These are phyloP conservation scores for Verticillium zaregamsianum DNA, from an alignment of 2,329 filamentous ascomycete species.

Conservation along the genomic window DNA sequence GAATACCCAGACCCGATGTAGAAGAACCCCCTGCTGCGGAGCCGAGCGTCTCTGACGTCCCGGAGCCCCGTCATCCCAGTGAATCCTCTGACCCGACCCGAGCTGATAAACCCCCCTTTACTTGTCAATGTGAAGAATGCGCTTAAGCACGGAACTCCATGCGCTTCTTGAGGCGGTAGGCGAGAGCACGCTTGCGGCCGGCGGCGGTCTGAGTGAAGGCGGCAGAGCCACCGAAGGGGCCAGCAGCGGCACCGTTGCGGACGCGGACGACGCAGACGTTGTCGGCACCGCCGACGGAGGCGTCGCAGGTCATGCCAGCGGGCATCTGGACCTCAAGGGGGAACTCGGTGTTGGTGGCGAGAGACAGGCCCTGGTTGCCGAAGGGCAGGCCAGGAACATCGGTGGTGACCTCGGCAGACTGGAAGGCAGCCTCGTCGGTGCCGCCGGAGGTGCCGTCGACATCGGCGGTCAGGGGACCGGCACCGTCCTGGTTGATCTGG, in stretches of 20 bases:
- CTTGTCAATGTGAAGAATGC: not conserved
- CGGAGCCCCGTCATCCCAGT: not conserved
- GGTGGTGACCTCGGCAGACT: slow-evolving; percentile 52
- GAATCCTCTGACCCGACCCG: slow-evolving; percentile 2
- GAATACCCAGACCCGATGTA: slow-evolving; percentile 8
- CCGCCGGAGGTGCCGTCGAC: slow-evolving; percentile 62
- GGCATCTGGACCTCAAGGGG: slow-evolving; percentile 63
- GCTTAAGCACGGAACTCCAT: slow-evolving; percentile 23
- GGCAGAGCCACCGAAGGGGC: slow-evolving; percentile 63
- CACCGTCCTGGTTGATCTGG: slow-evolving; percentile 69
- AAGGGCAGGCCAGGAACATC: slow-evolving; percentile 52
- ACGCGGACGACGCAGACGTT: slow-evolving; percentile 64
- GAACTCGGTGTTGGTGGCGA: slow-evolving; percentile 59
- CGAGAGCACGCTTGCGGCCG: slow-evolving; percentile 58
- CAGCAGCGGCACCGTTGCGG: slow-evolving; percentile 57
- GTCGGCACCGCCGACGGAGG: slow-evolving; percentile 49
- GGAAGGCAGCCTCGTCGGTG: slow-evolving; percentile 55
- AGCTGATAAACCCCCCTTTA: not conserved
- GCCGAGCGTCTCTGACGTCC: slow-evolving; percentile 9
- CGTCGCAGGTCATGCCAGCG: slow-evolving; percentile 62
- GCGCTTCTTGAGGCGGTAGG: slow-evolving; percentile 40
- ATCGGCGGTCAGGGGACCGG: slow-evolving; percentile 56
- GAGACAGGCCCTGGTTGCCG: slow-evolving; percentile 51
- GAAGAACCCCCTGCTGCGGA: not conserved
- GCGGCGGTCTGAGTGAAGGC: slow-evolving; percentile 59